Evolutionary conservation across 73 alveolate species (phyloP).

Genomic region (Durusdinium trenchii): DNA sequence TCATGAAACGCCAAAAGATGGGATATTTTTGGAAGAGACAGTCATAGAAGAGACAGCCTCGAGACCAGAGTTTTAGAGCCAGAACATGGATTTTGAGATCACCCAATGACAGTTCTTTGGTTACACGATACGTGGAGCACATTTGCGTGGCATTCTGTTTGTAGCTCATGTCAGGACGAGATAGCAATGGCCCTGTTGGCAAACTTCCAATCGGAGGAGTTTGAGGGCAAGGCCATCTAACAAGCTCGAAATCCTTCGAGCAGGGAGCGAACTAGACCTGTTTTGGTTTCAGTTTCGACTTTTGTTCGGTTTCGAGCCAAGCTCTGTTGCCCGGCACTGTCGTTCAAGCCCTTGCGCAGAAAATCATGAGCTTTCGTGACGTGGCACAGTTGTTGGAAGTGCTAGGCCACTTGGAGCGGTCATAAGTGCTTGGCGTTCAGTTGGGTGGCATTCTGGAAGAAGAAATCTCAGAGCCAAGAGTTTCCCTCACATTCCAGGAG

Average conservation of each 20-base stretch:
- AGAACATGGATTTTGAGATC: not conserved
- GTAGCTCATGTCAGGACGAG: constrained; percentile 38
- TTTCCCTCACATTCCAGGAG: not conserved
- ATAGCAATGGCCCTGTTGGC: constrained; percentile 82
- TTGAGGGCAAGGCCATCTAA: constrained; percentile 89
- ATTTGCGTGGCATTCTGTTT: no score
- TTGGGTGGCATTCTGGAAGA: not conserved
- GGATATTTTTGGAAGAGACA: no score
- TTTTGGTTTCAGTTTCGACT: not conserved
- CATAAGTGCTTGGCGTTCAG: no score
- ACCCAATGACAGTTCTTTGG: not conserved
- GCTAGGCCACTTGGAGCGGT: constrained; percentile 28
- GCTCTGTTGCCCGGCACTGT: not conserved
- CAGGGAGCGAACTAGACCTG: no score
- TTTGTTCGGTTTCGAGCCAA: not conserved
- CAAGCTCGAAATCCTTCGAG: no score
- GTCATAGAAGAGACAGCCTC: no score
- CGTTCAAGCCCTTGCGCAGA: constrained; percentile 18
- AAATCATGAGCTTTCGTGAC: constrained; percentile 86
- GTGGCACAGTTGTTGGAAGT: constrained; percentile 82
- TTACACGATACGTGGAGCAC: not conserved
- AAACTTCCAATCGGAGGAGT: constrained; percentile 75
- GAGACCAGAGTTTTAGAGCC: no score
- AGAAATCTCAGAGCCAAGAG: not conserved
- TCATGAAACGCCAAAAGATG: not conserved